Evolutionary conservation across 176 grass and related monocot genomes (phyloP), one percentile per base, ranked within the genome.

Genomic region (Juncus effusus): DNA sequence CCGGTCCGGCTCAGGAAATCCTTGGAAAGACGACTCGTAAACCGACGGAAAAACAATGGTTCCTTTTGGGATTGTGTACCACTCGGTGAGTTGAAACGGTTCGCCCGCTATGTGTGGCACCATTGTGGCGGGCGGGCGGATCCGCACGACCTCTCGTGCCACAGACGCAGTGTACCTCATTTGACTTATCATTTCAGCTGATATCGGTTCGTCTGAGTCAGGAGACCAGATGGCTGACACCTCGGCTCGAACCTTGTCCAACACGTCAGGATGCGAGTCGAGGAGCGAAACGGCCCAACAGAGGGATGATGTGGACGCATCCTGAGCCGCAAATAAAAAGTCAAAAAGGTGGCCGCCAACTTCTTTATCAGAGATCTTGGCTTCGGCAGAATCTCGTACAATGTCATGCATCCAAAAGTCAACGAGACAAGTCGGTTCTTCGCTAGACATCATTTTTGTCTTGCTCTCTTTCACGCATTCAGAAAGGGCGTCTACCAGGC

Each of bases 241-340:
- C 82, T 96, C 92, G 10, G 73, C 73, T 7, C 92, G 84, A 35
- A 96, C 87, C 40, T 83, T 77, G 16, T 53, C 69, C 36, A 96
- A 84, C 6, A 91, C 87, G n/a, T 91, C 82, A 3, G 92, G 92
- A 80, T 88, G 87, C 44, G 87, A 51, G 41, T 91, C 87, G 0
- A 96, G 92, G 4, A 84, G 67, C 3, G 82, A 69, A 0, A 96
- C 79, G 0, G 84, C 92, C 87, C 87, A 88, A 69, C 85, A 85
- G 3, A 96, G 87, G 0, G 87, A 96, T 3, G 87, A 96, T 6
- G 91, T 96, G 36, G 84, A 90, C 56, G 91, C 91, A 80, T 96
- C 91, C 81, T 96, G 91, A 55, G 91, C 81, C 3, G 91, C 91
- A 75, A 96, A 96, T 13, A 96, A 80, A 79, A 96, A 91, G 76